Evolutionary conservation across 495 filamentous ascomycete species (phyloP), one percentile per base, ranked within the genome.

Genomic region (Durotheca rogersii): DNA sequence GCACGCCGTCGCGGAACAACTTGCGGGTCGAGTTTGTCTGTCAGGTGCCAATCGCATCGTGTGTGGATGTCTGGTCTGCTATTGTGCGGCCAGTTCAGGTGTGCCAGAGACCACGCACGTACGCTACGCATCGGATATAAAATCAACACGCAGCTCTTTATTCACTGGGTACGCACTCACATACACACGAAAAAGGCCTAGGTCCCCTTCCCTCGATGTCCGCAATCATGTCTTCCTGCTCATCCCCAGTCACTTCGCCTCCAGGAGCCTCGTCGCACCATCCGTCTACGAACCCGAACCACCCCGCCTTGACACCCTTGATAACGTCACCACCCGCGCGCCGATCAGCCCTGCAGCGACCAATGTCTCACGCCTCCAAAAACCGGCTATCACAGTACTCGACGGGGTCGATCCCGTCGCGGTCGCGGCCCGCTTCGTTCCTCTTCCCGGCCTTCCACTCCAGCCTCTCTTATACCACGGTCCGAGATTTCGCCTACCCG

Each of bases 401-500:
- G 53, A 77, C 87, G 60, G 90, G 84, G 74, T 66, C 83, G 74
- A 67, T 90, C 79, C 71, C 76, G 74, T 66, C 84, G 72, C 59
- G 82, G 74, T 91, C 90, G 51, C 80, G 93, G 54, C 86, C 89
- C 30, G 75, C 77, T 55, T 89, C 89, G 15, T 81, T 85, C 61
- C 78, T 88, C 30, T 91, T 90, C 53, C 86, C 90, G 1, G 66
- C 86, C 56, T 96, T 90, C 72, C 86, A 89, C 62, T 90, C 92
- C 30, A 92, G 84, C 62, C 79, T 96, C n/a, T 69, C 88, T 6
- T 96, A 96, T 63, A 80, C 92, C 36, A 77, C 86, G 6, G 91
- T 99, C 23, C 87, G 94, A 56, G 93, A 99, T 74, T 99, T 97
- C 69, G 93, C 94, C 34, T 99, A 97, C 60, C 83, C 89, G 4